Base-by-base conservation (phyloP, 768 basidiomycete species). In the Mycena olivaceomarginata region DNA sequence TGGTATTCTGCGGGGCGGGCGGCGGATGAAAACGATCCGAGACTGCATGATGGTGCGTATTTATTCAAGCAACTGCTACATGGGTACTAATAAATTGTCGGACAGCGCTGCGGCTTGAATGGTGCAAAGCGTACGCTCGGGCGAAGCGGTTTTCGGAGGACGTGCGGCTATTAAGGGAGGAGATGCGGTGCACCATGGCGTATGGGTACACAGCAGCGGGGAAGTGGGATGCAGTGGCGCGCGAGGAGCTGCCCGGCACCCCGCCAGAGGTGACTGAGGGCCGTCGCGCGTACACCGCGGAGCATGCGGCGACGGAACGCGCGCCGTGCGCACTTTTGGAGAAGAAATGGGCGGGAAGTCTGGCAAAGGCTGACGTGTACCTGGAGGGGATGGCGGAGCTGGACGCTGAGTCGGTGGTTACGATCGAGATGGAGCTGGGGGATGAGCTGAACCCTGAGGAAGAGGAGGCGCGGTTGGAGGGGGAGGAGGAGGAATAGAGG, bases 121-220 rank as follows among this genome's bases (percentile, higher is more conserved):
- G n/a, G n/a, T n/a, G n/a, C n/a, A n/a, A n/a, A n/a, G n/a, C n/a
- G n/a, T n/a, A n/a, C n/a, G n/a, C n/a, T n/a, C n/a, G n/a, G n/a
- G n/a, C n/a, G n/a, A n/a, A n/a, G n/a, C n/a, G n/a, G n/a, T n/a
- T n/a, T n/a, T n/a, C n/a, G n/a, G 79, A 82, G 31, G 81, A 82
- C 20, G 63, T 78, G 1, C 57, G 65, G 37, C 60, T 79, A 4
- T 51, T 82, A 5, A 57, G 43, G 10, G 81, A 81, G 64, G 81
- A 82, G 57, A 82, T 80, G 81, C 59, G 79, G 31, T 63, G 74
- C 4, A 65, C 63, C 4, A 56, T 72, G 8, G 71, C 53, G 0
- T 72, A 46, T 10, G 63, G 71, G 15, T 0, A 9, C 0, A 53
- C 46, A 1, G 62, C 51, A 18, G 71, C 63, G 16, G 16, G 1